Evolutionary conservation across 2,329 filamentous ascomycete species (phyloP), one percentile per base, ranked within the genome.

Genomic region (Zasmidium citrigriseum): DNA sequence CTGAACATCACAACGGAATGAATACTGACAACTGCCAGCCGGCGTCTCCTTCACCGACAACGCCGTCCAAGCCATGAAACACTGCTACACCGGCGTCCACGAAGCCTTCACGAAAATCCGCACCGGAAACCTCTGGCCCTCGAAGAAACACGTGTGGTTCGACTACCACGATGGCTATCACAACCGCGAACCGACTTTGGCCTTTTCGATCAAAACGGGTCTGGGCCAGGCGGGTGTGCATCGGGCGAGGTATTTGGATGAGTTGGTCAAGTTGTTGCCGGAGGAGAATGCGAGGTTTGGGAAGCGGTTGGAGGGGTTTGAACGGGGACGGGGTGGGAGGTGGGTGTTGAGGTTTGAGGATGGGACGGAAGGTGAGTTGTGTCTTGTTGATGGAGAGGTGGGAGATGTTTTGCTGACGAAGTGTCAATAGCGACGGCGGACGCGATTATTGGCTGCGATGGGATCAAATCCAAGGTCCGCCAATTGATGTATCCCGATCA

Each of bases 31-130:
- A n/a, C 14, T 4, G 14, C 4, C 16, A 41, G 82, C 83, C 2
- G 85, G 83, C 4, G 77, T 87, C 1, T 78, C 79, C 1, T 80
- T 87, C 48, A 82, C 82, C 1, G 80, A 82, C 34, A 85, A 85
- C 61, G 80, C 83, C 2, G 59, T 67, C 4, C 78, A 79, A 21
- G 82, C 84, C 2, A 82, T 87, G 78, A 73, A 76, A 16, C 71
- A 82, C 4, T 80, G 85, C 61, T 78, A 80, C 41, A 79, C 81
- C 1, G 73, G 73, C 22, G 69, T 81, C 48, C 65, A 70, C 52
- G 68, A 73, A 11, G 77, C 76, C 0, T 83, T 82, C 62, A 65
- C 75, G 21, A 75, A 73, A 55, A 72, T 74, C 49, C 73, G 71
- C 16, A 80, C 77, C 10, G 63, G 61, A 18, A 80, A 80, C 55